These are phyloP conservation scores for Coemansia umbellata DNA, from an alignment of 192 early-diverging fungal genomes.

Conservation along the genomic window DNA sequence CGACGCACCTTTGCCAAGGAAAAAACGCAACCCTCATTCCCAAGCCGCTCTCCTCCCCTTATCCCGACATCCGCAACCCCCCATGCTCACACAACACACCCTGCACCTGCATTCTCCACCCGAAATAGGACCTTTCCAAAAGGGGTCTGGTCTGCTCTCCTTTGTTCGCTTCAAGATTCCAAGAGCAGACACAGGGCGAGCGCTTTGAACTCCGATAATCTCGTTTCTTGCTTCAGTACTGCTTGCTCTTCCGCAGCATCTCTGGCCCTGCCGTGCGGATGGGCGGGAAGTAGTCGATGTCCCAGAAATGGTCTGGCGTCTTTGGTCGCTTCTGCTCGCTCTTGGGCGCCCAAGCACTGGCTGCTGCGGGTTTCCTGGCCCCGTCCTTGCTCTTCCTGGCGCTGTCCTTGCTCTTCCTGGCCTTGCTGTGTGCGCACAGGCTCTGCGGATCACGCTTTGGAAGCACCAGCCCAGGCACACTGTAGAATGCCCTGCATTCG, in stretches of 20 bases:
- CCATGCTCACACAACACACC: no score
- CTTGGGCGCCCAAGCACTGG: constrained; percentile 1
- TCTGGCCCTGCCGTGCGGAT: constrained; percentile 37
- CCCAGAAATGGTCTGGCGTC: constrained; percentile 49
- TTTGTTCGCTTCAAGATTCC: no score
- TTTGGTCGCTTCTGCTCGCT: constrained; percentile 30
- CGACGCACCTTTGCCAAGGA: no score
- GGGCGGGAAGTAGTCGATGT: constrained; percentile 42
- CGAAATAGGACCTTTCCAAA: no score
- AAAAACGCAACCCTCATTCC: no score
- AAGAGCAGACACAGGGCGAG: not conserved
- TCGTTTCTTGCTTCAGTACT: not conserved
- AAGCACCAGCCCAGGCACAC: constrained; percentile 37
- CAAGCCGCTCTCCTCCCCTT: no score
- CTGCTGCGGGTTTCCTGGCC: not conserved
- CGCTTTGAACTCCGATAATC: no score
- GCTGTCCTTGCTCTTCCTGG: not conserved
- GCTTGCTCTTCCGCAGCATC: constrained; percentile 23
- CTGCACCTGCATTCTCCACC: no score
- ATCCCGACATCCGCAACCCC: no score
- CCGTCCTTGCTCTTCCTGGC: not conserved
- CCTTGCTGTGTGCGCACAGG: constrained; percentile 33
- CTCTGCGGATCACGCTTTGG: constrained; percentile 26
- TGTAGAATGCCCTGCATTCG: constrained; percentile 38
- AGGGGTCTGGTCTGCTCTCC: no score